A percentile compares a stretch with the other conserved stretches of the same genome.
These are phyloP conservation scores for Vicia sativa DNA, from an alignment of 306 rosid genomes.

Conservation along the genomic window DNA sequence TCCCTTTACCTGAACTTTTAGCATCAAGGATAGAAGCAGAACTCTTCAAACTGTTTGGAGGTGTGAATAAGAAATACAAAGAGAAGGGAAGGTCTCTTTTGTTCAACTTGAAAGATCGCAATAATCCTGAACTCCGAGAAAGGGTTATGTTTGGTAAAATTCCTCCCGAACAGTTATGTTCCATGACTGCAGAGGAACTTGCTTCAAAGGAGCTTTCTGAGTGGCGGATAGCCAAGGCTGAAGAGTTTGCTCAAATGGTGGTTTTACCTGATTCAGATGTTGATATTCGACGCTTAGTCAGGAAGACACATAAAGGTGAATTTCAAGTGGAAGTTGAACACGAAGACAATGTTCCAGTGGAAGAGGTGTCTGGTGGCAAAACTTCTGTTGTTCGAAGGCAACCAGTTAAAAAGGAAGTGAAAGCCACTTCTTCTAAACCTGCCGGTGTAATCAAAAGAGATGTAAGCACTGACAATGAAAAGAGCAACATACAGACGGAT, in stretches of 20 bases:
- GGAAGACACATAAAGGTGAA: constrained; percentile 96
- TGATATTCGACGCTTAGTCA: constrained; percentile 87
- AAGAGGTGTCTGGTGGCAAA: constrained; percentile 68
- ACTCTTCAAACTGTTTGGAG: constrained; percentile 88
- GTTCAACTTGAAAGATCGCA: constrained; percentile 94
- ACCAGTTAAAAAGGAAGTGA: constrained; percentile 47
- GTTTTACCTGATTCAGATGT: constrained; percentile 85
- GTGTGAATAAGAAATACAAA: constrained; percentile 98
- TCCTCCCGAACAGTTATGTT: constrained; percentile 74
- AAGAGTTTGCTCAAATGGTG: constrained; percentile 95
- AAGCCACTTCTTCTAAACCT: constrained; percentile 42
- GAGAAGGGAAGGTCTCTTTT: constrained; percentile 98
- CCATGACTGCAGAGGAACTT: constrained; percentile 98
- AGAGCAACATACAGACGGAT: constrained; percentile 46
- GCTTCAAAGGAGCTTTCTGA: constrained; percentile 97
- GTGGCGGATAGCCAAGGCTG: constrained; percentile 99
- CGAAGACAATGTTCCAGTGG: constrained; percentile 56
- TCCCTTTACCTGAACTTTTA: constrained; percentile 57
- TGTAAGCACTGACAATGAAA: constrained; percentile 40
- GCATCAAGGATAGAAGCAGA: constrained; percentile 80
- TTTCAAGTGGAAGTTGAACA: constrained; percentile 92
- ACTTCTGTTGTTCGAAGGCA: constrained; percentile 47
- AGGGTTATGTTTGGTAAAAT: constrained; percentile 89
- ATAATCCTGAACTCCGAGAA: constrained; percentile 90
- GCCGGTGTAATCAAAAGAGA: constrained; percentile 38